These are phyloP conservation scores for Cladosporium halotolerans DNA, from an alignment of 2,329 filamentous ascomycete species.

Conservation along the genomic window DNA sequence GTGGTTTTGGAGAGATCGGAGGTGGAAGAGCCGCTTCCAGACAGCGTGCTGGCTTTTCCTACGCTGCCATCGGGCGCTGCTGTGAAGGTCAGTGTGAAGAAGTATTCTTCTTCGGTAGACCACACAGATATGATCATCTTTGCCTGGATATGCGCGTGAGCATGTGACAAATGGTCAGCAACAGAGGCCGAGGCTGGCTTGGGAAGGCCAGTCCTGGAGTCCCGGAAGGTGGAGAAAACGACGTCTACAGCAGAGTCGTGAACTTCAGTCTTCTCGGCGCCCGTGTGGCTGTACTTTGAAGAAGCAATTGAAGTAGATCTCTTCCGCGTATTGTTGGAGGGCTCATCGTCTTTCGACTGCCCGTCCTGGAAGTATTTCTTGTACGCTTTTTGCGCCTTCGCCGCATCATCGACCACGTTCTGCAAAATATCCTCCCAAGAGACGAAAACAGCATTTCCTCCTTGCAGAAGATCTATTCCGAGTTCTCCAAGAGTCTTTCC, in stretches of 20 bases:
- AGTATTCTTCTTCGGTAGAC: slow-evolving; percentile 61
- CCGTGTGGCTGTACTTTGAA: slow-evolving; percentile 11
- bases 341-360: slow-evolving; percentile 17
- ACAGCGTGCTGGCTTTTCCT: background rate
- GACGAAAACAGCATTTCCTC: slow-evolving; percentile 50
- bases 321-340: slow-evolving; percentile 15
- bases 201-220: slow-evolving; percentile 33
- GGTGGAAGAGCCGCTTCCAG: slow-evolving; percentile 3
- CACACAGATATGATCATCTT: slow-evolving; percentile 74
- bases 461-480: slow-evolving; percentile 66
- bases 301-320: slow-evolving; percentile 18
- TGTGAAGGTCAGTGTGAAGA: slow-evolving; percentile 71
- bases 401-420: slow-evolving; percentile 37
- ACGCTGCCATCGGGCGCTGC: slow-evolving; percentile 35
- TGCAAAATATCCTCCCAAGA: slow-evolving; percentile 47
- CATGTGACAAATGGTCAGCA: slow-evolving; percentile 11
- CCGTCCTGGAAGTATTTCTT: slow-evolving; percentile 1
- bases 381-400: slow-evolving; percentile 21
- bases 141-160: slow-evolving; percentile 46
- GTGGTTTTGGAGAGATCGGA: slow-evolving; percentile 25
- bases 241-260: slow-evolving; percentile 64
- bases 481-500: slow-evolving; percentile 64
- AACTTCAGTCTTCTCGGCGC: slow-evolving; percentile 33
- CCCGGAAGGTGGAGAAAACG: slow-evolving; percentile 50
- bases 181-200: slow-evolving; percentile 32